Evolutionary conservation across 495 filamentous ascomycete genomes (phyloP).

Genomic region (Friedmanniomyces endolithicus): DNA sequence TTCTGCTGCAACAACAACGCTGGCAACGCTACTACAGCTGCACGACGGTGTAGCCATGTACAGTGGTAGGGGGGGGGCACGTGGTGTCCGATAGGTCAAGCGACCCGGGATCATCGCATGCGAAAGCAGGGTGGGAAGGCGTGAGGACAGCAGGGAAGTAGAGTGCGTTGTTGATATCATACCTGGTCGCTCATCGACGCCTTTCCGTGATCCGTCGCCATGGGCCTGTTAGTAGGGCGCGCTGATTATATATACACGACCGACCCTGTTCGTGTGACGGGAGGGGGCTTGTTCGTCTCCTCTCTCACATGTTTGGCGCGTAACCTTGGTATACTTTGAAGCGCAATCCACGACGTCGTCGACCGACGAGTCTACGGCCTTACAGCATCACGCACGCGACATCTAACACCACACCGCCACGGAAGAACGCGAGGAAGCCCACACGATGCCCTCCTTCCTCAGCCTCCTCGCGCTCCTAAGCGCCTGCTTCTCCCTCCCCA

Average conservation of each 20-base stretch:
- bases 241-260: too few relatives aligned
- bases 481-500: not conserved
- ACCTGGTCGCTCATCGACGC: not conserved
- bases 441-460: not conserved
- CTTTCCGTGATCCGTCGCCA: not conserved
- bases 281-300: too few relatives aligned
- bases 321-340: too few relatives aligned
- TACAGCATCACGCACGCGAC: too few relatives aligned
- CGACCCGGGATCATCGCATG: not conserved
- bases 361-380: too few relatives aligned
- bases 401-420: not conserved
- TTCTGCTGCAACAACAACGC: not conserved
- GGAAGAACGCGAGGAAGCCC: not conserved
- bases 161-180: not conserved
- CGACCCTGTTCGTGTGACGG: too few relatives aligned
- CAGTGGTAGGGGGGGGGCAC: not conserved
- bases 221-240: too few relatives aligned
- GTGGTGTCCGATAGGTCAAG: not conserved
- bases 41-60: too few relatives aligned
- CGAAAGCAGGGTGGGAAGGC: not conserved
- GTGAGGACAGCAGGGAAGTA: not conserved
- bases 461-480: not conserved
- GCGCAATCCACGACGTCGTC: too few relatives aligned
- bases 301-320: too few relatives aligned
- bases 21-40: not conserved